Base-by-base conservation (phyloP, 345 rosid genomes). In the Murraya paniculata region DNA sequence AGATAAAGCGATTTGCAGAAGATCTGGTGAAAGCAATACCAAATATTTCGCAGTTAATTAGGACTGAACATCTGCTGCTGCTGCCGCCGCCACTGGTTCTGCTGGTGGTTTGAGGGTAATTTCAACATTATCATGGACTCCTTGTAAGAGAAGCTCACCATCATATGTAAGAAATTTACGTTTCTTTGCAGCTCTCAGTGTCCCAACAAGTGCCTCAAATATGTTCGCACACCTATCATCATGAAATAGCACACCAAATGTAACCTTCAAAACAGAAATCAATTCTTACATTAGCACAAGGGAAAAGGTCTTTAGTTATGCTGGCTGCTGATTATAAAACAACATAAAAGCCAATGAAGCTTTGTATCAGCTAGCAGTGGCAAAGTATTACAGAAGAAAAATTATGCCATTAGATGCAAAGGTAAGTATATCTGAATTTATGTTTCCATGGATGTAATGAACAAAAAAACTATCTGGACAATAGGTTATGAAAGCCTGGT, bases 221-320 rank as follows among this genome's bases (percentile, higher is more conserved):
- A 93, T 90, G 86, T 94, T 93, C n/a, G 98, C 94, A 72, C 99
- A 96, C 77, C 89, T 86, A 50, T 96, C 97, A 21, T 95, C 98
- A 50, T 91, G 81, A 82, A 96, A 93, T 77, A 94, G 82, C 73
- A 91, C 95, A 2, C 99, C 97, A 39, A 93, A 96, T 10, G 98
- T 96, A 36, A 96, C 97, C 97, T 96, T 68, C 45, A 82, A 71
- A 68, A 64, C 77, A 75, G 56, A 36, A 57, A 18, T 79, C 64
- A 41, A 68, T 35, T 65, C 24, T 27, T 19, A 67, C 9, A 50
- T 77, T 6, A 22, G 61, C 24, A 33, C 2, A 25, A 24, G 39
- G 25, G 5, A 57, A 19, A 22, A 56, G 18, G 30, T 55, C 28
- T 58, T 28, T n/a, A 21, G 24, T 68, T 28, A 36, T 66, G 39